Base-by-base conservation (phyloP, 164 flowering plant genomes). In the Stephania japonica region DNA sequence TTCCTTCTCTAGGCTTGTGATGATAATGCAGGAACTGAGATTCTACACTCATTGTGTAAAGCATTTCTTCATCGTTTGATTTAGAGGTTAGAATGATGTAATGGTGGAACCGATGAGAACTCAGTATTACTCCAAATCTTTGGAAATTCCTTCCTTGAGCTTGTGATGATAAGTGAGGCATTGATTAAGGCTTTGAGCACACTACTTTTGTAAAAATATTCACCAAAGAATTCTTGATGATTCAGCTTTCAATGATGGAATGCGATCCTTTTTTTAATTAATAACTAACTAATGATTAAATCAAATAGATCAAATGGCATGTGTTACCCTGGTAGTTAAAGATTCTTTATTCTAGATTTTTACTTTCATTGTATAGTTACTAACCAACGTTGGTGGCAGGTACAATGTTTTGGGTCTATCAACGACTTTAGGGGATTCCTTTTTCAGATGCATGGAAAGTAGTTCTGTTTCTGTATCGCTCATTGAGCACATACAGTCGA, bases 361-460 rank as follows among this genome's bases (percentile, higher is more conserved):
- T 41, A 42, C 50, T 70, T 12, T 16, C 7, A 3, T 8, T 72
- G 19, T 5, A 19, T 18, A 41, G 32, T 42, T 65, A 43, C 65
- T 78, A 64, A 76, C 64, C 27, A 27, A 42, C 78, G 27, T 71
- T 19, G 44, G 42, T 32, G 74, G 67, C 71, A 91, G 99, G 86
- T 96, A 96, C 75, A 89, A 86, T 83, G 98, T 96, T 44, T 73
- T 96, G 82, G 99, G 99, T 66, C 80, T 96, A 62, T 88, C 99
- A 56, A 70, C 90, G 47, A 93, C 97, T 49, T 70, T 93, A 47
- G 95, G 92, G 65, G 95, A 96, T 72, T 76, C 88, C 49, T 91
- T 93, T 79, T 96, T 87, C 84, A 86, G 80, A 80, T 79, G 82
- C 76, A 42, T 89, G 79, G 93, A 88, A 77, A 64, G 76, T 69